Conservation (phyloP, 2,329 filamentous ascomycete genomes). For the Coleophoma eucalyptorum region DNA sequence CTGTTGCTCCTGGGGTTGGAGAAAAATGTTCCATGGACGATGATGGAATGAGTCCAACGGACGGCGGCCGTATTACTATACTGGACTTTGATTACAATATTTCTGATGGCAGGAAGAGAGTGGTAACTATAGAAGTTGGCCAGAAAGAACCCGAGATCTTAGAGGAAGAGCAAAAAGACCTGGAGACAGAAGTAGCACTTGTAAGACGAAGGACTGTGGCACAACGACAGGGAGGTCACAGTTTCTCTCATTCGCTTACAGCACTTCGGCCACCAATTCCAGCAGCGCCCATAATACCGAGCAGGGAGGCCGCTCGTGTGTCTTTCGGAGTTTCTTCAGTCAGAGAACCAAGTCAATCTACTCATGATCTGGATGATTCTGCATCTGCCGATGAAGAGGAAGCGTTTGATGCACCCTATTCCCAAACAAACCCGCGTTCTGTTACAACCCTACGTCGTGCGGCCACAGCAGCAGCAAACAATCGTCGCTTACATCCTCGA, state of each 20-base stretch:
- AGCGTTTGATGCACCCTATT: constrained; percentile 68
- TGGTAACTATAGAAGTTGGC: constrained; percentile 71
- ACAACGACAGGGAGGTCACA: constrained; percentile 47
- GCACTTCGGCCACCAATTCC: constrained; percentile 19
- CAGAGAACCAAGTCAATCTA: constrained; percentile 14
- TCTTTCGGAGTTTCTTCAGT: not conserved
- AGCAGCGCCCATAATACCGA: constrained; percentile 18
- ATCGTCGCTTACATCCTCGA: constrained; percentile 61
- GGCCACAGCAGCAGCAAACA: constrained; percentile 72
- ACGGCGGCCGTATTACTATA: constrained; percentile 69
- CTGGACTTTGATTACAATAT: constrained; percentile 69
- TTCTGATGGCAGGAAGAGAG: constrained; percentile 48
- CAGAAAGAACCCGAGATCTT: constrained; percentile 65
- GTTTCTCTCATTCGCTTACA: constrained; percentile 4
- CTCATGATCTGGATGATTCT: constrained; percentile 18
- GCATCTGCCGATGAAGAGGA: constrained; percentile 25
- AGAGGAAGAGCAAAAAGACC: constrained; percentile 68
- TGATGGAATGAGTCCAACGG: constrained; percentile 71
- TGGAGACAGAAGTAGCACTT: constrained; percentile 76
- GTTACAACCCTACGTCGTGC: constrained; percentile 67
- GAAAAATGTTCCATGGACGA: constrained; percentile 43
- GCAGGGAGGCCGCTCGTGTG: not conserved
- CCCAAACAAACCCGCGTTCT: constrained; percentile 68
- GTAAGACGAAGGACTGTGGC: constrained; percentile 71
- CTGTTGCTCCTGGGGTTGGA: constrained; percentile 67